These are phyloP conservation scores for Ustilago xerochloae DNA, from an alignment of 1,284 basidiomycete species.

Conservation along the genomic window DNA sequence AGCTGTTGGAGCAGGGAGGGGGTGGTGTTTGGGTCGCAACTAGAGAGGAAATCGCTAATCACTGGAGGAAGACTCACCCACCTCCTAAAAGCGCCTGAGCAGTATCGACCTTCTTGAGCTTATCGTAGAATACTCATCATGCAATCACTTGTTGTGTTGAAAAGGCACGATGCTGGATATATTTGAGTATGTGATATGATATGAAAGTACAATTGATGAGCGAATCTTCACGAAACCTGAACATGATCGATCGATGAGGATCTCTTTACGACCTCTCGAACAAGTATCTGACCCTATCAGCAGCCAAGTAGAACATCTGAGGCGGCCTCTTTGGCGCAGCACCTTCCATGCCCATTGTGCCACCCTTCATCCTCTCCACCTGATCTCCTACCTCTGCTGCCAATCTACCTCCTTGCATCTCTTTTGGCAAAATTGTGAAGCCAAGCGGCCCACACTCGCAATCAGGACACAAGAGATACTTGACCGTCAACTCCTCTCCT, in stretches of 20 bases:
- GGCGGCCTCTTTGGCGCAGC: slow-evolving; percentile 21
- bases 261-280: slow-evolving; percentile 29
- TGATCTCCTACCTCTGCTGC: slow-evolving; percentile 56
- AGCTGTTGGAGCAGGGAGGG: slow-evolving; percentile 32
- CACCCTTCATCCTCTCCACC: slow-evolving; percentile 40
- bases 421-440: slow-evolving; percentile 54
- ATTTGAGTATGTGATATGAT: slow-evolving; percentile 1
- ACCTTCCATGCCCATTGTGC: slow-evolving; percentile 6
- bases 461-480: slow-evolving; percentile 65
- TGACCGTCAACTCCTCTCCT: slow-evolving; percentile 57
- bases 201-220: slow-evolving; percentile 2
- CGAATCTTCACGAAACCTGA: not conserved
- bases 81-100: slow-evolving; percentile 49
- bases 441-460: slow-evolving; percentile 66
- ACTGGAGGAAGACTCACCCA: slow-evolving; percentile 67
- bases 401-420: slow-evolving; percentile 54
- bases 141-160: not conserved
- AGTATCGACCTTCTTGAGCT: too few species aligned
- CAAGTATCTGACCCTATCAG: slow-evolving; percentile 58
- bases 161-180: not conserved
- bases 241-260: not conserved
- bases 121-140: too few species aligned
- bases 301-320: slow-evolving; percentile 58
- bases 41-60: slow-evolving; percentile 69
- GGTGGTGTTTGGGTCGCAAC: slow-evolving; percentile 70